Evolutionary conservation across 2,329 filamentous ascomycete species (phyloP), one percentile per base, ranked within the genome.

Genomic region (Talaromyces atroroseus): DNA sequence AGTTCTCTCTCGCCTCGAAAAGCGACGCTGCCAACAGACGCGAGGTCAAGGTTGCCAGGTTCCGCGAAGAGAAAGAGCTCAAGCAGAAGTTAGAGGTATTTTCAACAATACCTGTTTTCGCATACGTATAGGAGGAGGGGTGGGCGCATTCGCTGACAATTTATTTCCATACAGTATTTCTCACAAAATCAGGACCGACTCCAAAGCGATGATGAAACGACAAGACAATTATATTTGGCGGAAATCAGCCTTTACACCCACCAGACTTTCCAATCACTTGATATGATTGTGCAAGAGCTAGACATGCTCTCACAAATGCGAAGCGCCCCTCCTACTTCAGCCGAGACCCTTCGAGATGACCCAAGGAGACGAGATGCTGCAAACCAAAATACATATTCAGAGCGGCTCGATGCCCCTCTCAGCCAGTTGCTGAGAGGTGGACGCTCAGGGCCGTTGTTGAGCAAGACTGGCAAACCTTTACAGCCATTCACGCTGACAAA

Each of bases 401-500:
- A 92, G 20, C 84, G 87, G 2, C 78, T 97, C 2, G 92, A 97
- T 68, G 73, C 77, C 47, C 80, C 83, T 6, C 68, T 86, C 42
- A 77, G 76, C 36, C 79, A 80, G 54, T 70, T 84, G 11, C 68
- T 78, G 11, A 62, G 61, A 29, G 61, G 66, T 64, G 67, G 78
- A 60, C 73, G 82, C 66, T 73, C 76, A 12, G 89, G 90, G 0
- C 90, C 92, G 0, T 78, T 97, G 20, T 78, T 99, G 23, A 89
- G 85, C 60, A 81, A 79, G 59, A 80, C 86, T 57, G 94, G 94
- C 46, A 94, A 90, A 68, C 94, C 94, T 14, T 78, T 97, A 63
- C 85, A 92, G 64, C 92, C 92, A 0, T 97, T 99, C 67, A 96
- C 91, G 1, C 79, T 99, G 21, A 79, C 95, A 4, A 86, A 87